Evolutionary conservation across 768 basidiomycete genomes (phyloP).

Genomic region (Suillus subaureus): DNA sequence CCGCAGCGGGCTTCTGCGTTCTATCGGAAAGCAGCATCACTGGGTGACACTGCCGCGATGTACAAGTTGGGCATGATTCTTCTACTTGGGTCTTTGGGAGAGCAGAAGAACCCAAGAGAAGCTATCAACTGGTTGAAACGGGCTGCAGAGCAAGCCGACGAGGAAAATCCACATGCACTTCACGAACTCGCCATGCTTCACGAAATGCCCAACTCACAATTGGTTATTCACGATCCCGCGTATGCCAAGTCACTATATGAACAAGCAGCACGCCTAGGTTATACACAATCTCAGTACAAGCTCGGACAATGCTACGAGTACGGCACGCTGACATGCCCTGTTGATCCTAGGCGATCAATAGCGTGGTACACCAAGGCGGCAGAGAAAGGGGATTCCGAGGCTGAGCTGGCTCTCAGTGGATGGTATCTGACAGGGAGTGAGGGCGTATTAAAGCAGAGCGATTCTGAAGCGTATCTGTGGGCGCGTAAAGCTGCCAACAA

Average conservation of each 20-base stretch:
- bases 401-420: constrained; percentile 93
- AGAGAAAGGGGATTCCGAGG: constrained; percentile 93
- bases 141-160: constrained; percentile 96
- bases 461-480: constrained; percentile 99
- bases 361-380: constrained; percentile 99
- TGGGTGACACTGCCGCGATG: constrained; percentile 98
- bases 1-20: constrained; percentile 89
- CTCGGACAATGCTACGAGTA: constrained; percentile 96
- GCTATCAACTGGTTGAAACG: constrained; percentile 93
- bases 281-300: constrained; percentile 93
- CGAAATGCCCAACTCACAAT: constrained; percentile 64
- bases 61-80: constrained; percentile 99
- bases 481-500: constrained; percentile 95
- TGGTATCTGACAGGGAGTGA: constrained; percentile 99
- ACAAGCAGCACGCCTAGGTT: constrained; percentile 90
- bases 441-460: constrained; percentile 94
- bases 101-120: constrained; percentile 85
- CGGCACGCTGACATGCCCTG: constrained; percentile 82
- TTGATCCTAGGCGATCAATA: constrained; percentile 92
- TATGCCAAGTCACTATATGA: constrained; percentile 87
- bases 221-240: constrained; percentile 78
- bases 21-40: constrained; percentile 93
- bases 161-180: constrained; percentile 96
- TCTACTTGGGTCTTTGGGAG: constrained; percentile 79
- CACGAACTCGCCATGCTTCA: constrained; percentile 92